Evolutionary conservation across 805 yeast species (phyloP), one percentile per base, ranked within the genome.

Genomic region (Candida pini): DNA sequence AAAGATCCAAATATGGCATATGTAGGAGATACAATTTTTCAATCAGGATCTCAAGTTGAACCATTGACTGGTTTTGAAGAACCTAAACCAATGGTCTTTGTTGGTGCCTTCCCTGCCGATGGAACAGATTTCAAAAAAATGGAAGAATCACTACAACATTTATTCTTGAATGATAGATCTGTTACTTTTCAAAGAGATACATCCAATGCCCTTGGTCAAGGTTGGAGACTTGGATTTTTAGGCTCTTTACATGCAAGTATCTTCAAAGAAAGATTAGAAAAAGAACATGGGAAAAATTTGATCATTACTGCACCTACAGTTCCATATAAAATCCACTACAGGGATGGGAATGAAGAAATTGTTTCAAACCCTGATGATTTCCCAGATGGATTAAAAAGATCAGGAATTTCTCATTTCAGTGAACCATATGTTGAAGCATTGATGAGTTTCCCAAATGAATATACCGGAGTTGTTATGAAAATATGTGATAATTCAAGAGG

Each of bases 1-100:
- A 88, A 82, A 51, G 77, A 80, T 43, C 80, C 95, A 2, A 62
- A 74, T 15, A 96, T 89, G 48, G 96, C 96, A 0, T 71, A 78
- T 50, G 80, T 88, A 38, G 98, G 98, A 22, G 98, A 90, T 54
- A 90, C 98, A 0, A 71, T 87, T 43, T 75, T 76, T 70, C 76
- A 73, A 37, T 63, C 65, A 9, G 82, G 81, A 4, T 45, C 54
- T 4, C 69, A 68, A 22, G 78, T 83, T 2, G 85, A 79, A 43
- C 81, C 96, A 2, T 66, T 90, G 18, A 96, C 94, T 1, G 97
- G 97, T 1, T 92, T 90, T 57, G 97, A 89, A 59, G 96, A 87
- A 49, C 89, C 95, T 1, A 89, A 92, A 58, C 96, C 97, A 1
- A 92, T 92, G 97, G 97, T 90, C 7, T 92, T 90, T 56, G 94